Base-by-base conservation (phyloP, 805 yeast species). In the Sungouiozyma intestinalis region DNA sequence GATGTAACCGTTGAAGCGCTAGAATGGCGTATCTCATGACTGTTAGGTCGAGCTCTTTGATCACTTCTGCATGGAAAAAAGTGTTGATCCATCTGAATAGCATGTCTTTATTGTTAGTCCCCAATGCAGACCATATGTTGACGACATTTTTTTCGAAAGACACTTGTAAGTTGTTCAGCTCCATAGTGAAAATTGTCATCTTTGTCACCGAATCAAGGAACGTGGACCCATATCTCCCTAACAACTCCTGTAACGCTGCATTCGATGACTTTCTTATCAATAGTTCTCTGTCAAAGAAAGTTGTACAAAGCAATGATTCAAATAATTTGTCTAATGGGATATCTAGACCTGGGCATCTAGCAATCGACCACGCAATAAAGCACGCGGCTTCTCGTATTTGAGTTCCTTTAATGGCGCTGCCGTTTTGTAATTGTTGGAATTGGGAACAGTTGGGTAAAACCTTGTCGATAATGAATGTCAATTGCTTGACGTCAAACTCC, bases 351-450 rank as follows among this genome's bases (percentile, higher is more conserved):
- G 38, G 35, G 3, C 41, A 62, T 48, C 81, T 69, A 31, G 75
- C 69, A 15, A 82, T 41, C 0, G 94, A 74, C 97, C 97, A 88
- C n/a, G 77, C 62, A 0, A 84, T 75, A 53, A 82, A 88, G 58
- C 94, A 83, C 0, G 90, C 77, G 0, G 96, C 78, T 58, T 88
- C 97, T 44, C 94, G 69, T 1, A 90, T 71, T 49, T 80, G 85
- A 2, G 73, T 62, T 0, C 94, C 94, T 5, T 73, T 57, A 0
- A 77, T 64, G 1, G 31, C 11, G 17, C 66, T 64, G 0, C 77
- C 72, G 5, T 76, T 52, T 37, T 71, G 61, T 21, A 67, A 64
- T 47, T 80, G 85, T 43, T 79, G 81, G 40, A 83, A 72, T 45
- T 72, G 77, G 3, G 81, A 58, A 0, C 77, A 67, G 15, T 48